phyloP scores from a whole-genome alignment of 1,139 yeast genomes.

The Meyerozyma smithsonii region DNA sequence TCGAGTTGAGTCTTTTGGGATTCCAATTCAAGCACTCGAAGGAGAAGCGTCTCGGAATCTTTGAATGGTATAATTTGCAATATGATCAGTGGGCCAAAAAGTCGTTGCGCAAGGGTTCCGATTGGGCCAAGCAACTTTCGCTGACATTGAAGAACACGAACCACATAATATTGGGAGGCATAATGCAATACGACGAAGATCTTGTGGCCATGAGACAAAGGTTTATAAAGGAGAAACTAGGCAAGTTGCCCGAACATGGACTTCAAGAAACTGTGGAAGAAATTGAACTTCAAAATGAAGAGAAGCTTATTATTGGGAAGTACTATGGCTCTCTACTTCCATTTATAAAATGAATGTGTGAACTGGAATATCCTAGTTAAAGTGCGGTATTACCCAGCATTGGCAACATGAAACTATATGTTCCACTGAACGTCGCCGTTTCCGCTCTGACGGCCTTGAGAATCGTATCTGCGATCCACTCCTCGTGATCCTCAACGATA shows the following conservation, averaged over 20 bases:
- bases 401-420: slow-evolving; percentile 10
- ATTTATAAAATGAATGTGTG: background rate
- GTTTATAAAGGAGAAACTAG: slow-evolving; percentile 29
- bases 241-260: slow-evolving; percentile 32
- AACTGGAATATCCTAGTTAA: no score
- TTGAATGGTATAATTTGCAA: slow-evolving; percentile 53
- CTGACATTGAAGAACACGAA: slow-evolving; percentile 38
- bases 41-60: slow-evolving; percentile 24
- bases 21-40: slow-evolving; percentile 24
- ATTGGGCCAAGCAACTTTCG: slow-evolving; percentile 36
- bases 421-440: slow-evolving; percentile 16
- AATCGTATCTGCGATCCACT: slow-evolving; percentile 17
- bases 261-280: slow-evolving; percentile 20
- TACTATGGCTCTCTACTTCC: background rate
- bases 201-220: slow-evolving; percentile 17
- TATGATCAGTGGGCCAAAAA: slow-evolving; percentile 47
- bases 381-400: no score
- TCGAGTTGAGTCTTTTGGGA: slow-evolving; percentile 55
- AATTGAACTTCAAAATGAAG: slow-evolving; percentile 17
- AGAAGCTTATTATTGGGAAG: slow-evolving; percentile 12
- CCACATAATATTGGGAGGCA: slow-evolving; percentile 34
- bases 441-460: slow-evolving; percentile 14
- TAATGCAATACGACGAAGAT: slow-evolving; percentile 32
- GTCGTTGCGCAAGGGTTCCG: slow-evolving; percentile 41
- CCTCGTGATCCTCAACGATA: slow-evolving; percentile 11